phyloP scores from a whole-genome alignment of 2,329 filamentous ascomycete species.

The Verticillium alfalfae region DNA sequence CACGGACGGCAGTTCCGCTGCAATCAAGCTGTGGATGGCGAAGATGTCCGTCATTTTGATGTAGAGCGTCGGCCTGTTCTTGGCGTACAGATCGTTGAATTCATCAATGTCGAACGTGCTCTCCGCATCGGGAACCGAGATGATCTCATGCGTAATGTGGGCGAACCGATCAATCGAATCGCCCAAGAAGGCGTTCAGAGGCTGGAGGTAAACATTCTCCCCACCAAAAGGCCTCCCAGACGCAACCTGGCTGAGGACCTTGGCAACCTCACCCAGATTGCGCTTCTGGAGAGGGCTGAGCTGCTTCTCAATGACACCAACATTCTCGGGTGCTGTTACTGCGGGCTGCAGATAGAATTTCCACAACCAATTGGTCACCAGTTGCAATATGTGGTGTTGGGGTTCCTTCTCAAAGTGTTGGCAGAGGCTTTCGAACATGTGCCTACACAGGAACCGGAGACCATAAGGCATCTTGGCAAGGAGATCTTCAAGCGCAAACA shows the following conservation, averaged over 20 bases:
- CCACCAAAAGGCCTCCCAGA: constrained; percentile 86
- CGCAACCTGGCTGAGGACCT: constrained; percentile 84
- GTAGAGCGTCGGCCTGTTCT: constrained; percentile 95
- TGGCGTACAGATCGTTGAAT: constrained; percentile 95
- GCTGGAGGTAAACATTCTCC: constrained; percentile 93
- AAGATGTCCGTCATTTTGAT: constrained; percentile 99
- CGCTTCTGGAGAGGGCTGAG: constrained; percentile 88
- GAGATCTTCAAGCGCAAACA: constrained; percentile 74
- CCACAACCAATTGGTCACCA: constrained; percentile 90
- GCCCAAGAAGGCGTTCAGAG: constrained; percentile 83
- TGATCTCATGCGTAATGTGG: constrained; percentile 69
- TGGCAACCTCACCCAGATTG: constrained; percentile 84
- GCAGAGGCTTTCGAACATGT: constrained; percentile 75
- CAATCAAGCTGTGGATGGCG: constrained; percentile 84
- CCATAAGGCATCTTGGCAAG: constrained; percentile 89
- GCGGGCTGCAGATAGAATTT: constrained; percentile 89
- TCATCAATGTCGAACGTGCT: constrained; percentile 96
- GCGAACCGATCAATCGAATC: constrained; percentile 78
- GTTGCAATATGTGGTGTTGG: constrained; percentile 70
- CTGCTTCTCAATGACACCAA: constrained; percentile 85
- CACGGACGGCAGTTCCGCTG: constrained; percentile 70
- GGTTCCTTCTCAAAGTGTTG: constrained; percentile 76
- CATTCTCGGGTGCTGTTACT: constrained; percentile 82
- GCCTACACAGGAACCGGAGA: constrained; percentile 78
- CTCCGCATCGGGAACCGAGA: constrained; percentile 82